These are phyloP conservation scores for Antrodiella citrinella DNA, from an alignment of 768 basidiomycete species.

Conservation along the genomic window DNA sequence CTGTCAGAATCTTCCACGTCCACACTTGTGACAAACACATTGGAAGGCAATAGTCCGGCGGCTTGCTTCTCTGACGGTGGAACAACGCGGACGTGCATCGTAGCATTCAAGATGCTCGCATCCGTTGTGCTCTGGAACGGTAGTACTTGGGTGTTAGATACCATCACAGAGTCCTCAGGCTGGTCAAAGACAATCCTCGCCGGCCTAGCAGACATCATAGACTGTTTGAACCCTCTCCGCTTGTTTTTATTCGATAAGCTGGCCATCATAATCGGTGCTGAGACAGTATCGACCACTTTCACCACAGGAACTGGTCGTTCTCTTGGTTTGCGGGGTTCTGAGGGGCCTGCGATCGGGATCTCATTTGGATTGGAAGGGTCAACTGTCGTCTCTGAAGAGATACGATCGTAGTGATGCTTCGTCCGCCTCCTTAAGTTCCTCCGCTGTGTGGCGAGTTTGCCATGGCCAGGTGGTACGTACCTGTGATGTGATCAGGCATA, in stretches of 20 bases:
- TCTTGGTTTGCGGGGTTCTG: not conserved
- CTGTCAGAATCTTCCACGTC: conserved; percentile 47
- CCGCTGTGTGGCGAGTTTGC: conserved; percentile 47
- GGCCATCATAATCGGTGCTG: conserved; percentile 31
- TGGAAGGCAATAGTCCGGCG: conserved; percentile 41
- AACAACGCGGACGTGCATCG: conserved; percentile 31
- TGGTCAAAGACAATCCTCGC: conserved; percentile 48
- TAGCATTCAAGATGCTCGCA: conserved; percentile 7
- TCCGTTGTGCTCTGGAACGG: conserved; percentile 5
- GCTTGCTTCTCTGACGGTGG: conserved; percentile 58
- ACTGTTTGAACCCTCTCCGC: conserved; percentile 54
- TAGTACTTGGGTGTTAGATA: conserved; percentile 3
- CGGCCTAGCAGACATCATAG: conserved; percentile 34
- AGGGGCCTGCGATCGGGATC: conserved; percentile 28
- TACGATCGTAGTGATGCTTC: conserved; percentile 30
- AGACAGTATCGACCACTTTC: not conserved
- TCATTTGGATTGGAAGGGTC: conserved; percentile 34
- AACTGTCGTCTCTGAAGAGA: conserved; percentile 2
- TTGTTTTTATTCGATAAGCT: conserved; percentile 71
- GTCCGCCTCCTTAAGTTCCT: conserved; percentile 51
- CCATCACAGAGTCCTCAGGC: conserved; percentile 3
- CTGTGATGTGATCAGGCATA: not conserved
- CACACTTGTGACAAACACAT: conserved; percentile 64
- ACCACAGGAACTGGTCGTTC: not conserved
- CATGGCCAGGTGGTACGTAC: conserved; percentile 48